Percentiles rank a stretch among this genome's conserved stretches.
Evolutionary conservation across 345 rosid species (phyloP).

Genomic region (Raphanus raphanistrum): DNA sequence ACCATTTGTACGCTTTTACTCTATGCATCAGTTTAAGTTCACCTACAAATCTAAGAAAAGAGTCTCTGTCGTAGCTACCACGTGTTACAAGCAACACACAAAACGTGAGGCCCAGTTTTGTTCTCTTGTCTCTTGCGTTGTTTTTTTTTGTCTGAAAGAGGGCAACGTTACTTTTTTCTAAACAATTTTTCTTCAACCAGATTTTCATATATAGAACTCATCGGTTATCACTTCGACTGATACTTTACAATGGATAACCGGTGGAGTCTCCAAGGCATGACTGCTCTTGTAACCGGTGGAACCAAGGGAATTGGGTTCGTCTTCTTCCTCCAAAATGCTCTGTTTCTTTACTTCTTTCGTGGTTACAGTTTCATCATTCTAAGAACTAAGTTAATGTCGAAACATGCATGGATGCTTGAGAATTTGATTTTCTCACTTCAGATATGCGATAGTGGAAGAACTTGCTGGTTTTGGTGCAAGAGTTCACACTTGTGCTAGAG

Average conservation of each 20-base stretch:
- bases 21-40: too few species aligned
- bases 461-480: neutral
- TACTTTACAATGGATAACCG: slow-evolving; percentile 1
- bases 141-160: too few species aligned
- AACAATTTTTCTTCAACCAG: too few species aligned
- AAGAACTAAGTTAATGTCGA: neutral
- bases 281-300: neutral
- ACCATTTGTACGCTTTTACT: too few species aligned
- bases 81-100: too few species aligned
- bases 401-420: neutral
- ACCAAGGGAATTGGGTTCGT: neutral
- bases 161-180: too few species aligned
- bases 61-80: too few species aligned
- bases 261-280: neutral
- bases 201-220: too few species aligned
- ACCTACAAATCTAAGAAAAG: too few species aligned
- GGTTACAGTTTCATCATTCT: neutral
- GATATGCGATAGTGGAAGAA: neutral
- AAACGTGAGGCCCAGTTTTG: too few species aligned
- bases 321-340: neutral
- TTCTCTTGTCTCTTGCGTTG: too few species aligned
- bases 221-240: neutral
- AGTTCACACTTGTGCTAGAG: neutral
- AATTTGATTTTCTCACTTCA: neutral
- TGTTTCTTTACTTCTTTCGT: neutral